Conservation (phyloP, 1,284 basidiomycete species). For the Trichosporon faecale region DNA sequence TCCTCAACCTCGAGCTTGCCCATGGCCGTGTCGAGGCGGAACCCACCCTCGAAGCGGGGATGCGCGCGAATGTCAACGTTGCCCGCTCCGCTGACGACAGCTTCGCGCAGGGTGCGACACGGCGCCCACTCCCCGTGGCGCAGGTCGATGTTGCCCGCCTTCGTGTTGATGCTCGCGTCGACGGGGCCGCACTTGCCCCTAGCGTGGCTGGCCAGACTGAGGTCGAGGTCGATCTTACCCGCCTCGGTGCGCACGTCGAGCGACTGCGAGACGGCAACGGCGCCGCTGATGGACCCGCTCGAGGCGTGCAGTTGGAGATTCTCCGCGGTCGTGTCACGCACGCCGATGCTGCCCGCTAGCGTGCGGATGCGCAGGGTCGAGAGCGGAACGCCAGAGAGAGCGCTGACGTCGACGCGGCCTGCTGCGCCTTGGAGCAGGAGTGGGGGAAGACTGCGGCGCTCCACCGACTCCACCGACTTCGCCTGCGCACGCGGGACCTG, state of each 20-base stretch:
- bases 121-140: constrained; percentile 25
- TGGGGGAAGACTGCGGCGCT: constrained; percentile 13
- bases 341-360: constrained; percentile 10
- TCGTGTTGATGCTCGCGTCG: neutral
- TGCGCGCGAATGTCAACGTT: constrained; percentile 19
- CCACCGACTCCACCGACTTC: neutral
- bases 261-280: constrained; percentile 6
- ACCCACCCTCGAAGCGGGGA: constrained; percentile 21
- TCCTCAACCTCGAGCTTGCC: constrained; percentile 21
- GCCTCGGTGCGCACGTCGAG: neutral
- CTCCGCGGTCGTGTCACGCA: constrained; percentile 18
- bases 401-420: constrained; percentile 11
- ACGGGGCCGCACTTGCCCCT: too few species aligned
- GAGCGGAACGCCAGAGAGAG: constrained; percentile 12
- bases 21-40: constrained; percentile 14
- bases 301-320: neutral
- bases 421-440: constrained; percentile 13
- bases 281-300: constrained; percentile 11
- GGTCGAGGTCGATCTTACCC: constrained; percentile 21
- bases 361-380: constrained; percentile 11
- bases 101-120: constrained; percentile 19
- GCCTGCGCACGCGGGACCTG: constrained; percentile 13
- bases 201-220: too few species aligned
- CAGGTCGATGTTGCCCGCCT: constrained; percentile 22
- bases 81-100: constrained; percentile 14